These are phyloP conservation scores for Nelumbo lutea DNA, from an alignment of 164 flowering plant species.

Conservation along the genomic window DNA sequence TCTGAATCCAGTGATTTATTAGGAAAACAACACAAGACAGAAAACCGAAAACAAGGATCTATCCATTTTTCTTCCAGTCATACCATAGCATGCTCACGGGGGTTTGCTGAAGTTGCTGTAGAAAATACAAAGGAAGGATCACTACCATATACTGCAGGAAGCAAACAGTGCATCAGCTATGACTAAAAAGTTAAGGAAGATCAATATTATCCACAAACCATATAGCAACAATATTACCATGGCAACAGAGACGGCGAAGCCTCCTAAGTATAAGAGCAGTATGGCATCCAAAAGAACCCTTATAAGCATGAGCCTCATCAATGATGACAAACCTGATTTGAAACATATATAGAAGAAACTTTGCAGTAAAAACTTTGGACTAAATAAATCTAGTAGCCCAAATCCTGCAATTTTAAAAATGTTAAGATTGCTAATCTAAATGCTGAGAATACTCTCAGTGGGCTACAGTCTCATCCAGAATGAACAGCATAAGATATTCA, in stretches of 20 bases:
- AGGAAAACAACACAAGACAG: not conserved
- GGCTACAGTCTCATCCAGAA: not conserved
- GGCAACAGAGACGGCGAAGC: slow-evolving; percentile 77
- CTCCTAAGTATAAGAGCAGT: slow-evolving; percentile 84
- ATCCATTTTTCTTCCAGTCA: slow-evolving; percentile 8
- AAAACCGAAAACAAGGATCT: not conserved
- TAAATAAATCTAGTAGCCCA: not conserved
- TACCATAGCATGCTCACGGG: slow-evolving; percentile 87
- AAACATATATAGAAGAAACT: slow-evolving; percentile 6
- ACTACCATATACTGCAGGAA: slow-evolving; percentile 81
- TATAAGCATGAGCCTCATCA: slow-evolving; percentile 94
- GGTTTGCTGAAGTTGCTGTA: slow-evolving; percentile 93
- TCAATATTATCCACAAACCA: not conserved
- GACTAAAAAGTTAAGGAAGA: not conserved
- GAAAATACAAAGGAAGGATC: slow-evolving; percentile 83
- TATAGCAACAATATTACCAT: slow-evolving; percentile 43
- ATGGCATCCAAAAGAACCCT: slow-evolving; percentile 96
- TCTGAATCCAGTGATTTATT: too few species aligned
- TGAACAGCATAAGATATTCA: not conserved
- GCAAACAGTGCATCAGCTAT: not conserved
- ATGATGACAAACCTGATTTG: slow-evolving; percentile 63
- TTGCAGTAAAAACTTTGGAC: not conserved
- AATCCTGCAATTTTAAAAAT: not conserved
- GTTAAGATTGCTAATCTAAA: slow-evolving; percentile 1
- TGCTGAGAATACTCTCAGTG: not conserved